These are phyloP conservation scores for Tolypocladium endophyticum DNA, from an alignment of 2,329 filamentous ascomycete genomes.

Conservation along the genomic window DNA sequence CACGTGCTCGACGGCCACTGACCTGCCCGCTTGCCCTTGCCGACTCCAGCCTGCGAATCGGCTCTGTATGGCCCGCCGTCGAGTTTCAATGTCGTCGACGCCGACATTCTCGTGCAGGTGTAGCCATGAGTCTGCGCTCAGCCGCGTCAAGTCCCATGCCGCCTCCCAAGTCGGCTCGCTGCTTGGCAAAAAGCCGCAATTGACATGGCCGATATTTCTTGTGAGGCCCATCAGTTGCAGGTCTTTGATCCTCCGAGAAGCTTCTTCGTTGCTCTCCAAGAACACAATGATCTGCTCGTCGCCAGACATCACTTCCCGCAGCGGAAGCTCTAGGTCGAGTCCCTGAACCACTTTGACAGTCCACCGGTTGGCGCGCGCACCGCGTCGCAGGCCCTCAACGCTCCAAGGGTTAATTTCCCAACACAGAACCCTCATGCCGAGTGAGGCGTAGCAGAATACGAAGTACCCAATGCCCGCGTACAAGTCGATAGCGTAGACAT, in stretches of 20 bases:
- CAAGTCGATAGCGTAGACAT: slow-evolving; percentile 58
- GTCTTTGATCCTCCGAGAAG: slow-evolving; percentile 29
- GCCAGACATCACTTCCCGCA: slow-evolving; percentile 27
- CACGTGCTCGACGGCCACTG: slow-evolving; percentile 39
- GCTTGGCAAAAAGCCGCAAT: slow-evolving; percentile 51
- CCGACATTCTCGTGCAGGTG: slow-evolving; percentile 60
- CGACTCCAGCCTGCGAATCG: slow-evolving; percentile 29
- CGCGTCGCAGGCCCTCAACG: slow-evolving; percentile 70
- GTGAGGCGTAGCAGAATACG: slow-evolving; percentile 67
- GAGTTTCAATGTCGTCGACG: slow-evolving; percentile 37
- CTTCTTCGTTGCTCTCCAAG: slow-evolving; percentile 54
- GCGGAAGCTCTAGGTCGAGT: slow-evolving; percentile 24
- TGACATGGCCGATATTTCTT: slow-evolving; percentile 43
- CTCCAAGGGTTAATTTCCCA: slow-evolving; percentile 91
- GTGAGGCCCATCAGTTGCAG: slow-evolving; percentile 23
- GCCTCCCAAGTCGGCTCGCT: slow-evolving; percentile 43
- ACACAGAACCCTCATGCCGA: slow-evolving; percentile 65
- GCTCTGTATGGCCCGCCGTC: slow-evolving; percentile 34
- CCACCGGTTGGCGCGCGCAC: slow-evolving; percentile 62
- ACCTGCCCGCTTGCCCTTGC: slow-evolving; percentile 8
- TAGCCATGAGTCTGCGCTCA: slow-evolving; percentile 37
- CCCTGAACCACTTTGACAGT: slow-evolving; percentile 40
- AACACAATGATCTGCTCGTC: slow-evolving; percentile 54
- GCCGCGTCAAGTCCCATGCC: slow-evolving; percentile 34
- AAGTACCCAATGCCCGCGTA: slow-evolving; percentile 96